Conservation (phyloP, 2,329 filamentous ascomycete genomes). For the Cytospora piceae region DNA sequence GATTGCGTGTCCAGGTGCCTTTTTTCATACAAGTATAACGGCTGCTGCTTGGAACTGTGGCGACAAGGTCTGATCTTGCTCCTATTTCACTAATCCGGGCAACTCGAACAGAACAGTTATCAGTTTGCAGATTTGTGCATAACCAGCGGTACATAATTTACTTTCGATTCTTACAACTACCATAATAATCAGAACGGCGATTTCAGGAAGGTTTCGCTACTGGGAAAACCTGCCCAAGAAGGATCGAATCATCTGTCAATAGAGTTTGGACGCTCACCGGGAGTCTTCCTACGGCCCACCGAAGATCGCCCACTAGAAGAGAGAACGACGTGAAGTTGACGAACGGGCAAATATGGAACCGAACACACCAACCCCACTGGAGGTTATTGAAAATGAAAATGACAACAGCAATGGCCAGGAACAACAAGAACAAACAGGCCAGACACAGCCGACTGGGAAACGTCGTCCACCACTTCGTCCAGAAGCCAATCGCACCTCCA, state of each 20-base stretch:
- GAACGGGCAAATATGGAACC: slow-evolving; percentile 1
- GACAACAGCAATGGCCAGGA: neutral
- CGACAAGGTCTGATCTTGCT: neutral
- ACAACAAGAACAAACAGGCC: neutral
- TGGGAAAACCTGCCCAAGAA: neutral
- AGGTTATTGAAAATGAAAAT: neutral
- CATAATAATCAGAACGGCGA: neutral
- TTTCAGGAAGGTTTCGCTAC: neutral
- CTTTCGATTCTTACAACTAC: neutral
- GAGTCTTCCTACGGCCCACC: neutral
- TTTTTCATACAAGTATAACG: neutral
- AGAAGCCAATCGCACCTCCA: neutral
- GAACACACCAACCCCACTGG: neutral
- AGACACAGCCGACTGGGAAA: neutral
- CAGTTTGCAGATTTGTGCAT: neutral
- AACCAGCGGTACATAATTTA: neutral
- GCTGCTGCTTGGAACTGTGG: neutral
- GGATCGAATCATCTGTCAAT: neutral
- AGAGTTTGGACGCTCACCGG: neutral
- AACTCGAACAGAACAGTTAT: neutral
- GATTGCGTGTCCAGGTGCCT: neutral
- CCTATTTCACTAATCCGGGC: neutral
- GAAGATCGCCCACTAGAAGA: neutral
- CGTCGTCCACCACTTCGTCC: slow-evolving; percentile 6
- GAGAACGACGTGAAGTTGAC: neutral